Evolutionary conservation across 2,329 filamentous ascomycete species (phyloP), one percentile per base, ranked within the genome.

Genomic region (Blastomyces parvus): DNA sequence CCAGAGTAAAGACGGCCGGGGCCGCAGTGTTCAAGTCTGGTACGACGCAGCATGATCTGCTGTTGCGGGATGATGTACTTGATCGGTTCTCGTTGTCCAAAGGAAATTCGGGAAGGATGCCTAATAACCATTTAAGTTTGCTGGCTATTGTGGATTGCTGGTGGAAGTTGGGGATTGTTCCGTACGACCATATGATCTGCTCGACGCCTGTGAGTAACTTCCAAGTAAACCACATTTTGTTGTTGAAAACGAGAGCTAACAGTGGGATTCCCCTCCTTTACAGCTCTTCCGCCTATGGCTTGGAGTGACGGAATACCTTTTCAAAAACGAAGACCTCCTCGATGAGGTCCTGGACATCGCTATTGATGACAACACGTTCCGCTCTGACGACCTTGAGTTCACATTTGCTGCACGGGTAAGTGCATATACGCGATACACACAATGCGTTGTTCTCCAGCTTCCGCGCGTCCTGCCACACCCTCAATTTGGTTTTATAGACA

Each of bases 161-260:
- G 94, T 94, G 90, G 73, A 90, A 90, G 68, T 83, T 97, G 56
- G 89, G 87, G 42, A 99, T 97, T 70, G 89, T 95, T 58, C 94
- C 94, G 0, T 99, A 99, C 76, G 93, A 99, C 77, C 95, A 99
- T 80, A 99, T 99, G 92, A 95, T 99, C 69, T 99, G 94, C 80
- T 96, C 91, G 62, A 99, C 94, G 48, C 94, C 94, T 59, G 84
- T 87, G 72, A 74, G 83, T 78, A 44, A 38, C 38, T 38, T 38
- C 13, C 25, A 22, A 36, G 33, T 53, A 19, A 19, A 50, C 22
- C 19, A 22, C 13, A 50, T 38, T 36, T 22, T 56, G 27, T 66
- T 56, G 17, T 63, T 33, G 52, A 19, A 30, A 48, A 33, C 3
- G 38, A 48, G 25, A 36, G 40, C 40, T 59, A 3, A 59, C 42